Conservation (phyloP, 768 basidiomycete genomes). For the Leccinum sublutescens region DNA sequence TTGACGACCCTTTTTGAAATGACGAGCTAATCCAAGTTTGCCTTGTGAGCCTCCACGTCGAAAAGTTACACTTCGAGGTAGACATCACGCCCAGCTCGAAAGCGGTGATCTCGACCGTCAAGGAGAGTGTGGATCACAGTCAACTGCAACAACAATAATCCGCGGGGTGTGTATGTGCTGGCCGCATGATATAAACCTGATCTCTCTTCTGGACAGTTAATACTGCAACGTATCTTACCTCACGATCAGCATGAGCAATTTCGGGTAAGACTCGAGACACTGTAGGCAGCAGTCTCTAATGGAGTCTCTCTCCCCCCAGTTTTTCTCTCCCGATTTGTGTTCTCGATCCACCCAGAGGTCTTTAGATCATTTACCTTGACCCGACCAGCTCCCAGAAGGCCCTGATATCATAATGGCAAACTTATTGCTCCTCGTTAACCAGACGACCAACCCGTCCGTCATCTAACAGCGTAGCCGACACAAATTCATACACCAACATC, state of each 20-base stretch:
- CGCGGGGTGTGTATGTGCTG: no score
- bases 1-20: neutral
- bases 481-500: constrained; percentile 46
- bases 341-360: neutral
- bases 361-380: constrained; percentile 1
- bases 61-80: constrained; percentile 14
- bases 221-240: neutral
- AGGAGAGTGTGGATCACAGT: neutral
- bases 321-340: constrained; percentile 41
- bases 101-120: constrained; percentile 7
- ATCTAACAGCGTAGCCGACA: constrained; percentile 31
- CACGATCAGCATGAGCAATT: constrained; percentile 12
- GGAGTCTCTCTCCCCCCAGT: constrained; percentile 35
- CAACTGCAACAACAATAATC: no score
- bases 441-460: constrained; percentile 40
- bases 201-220: neutral
- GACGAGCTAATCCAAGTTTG: neutral
- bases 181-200: neutral
- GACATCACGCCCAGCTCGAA: constrained; percentile 13
- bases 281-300: constrained; percentile 36
- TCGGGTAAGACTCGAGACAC: constrained; percentile 1
- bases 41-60: neutral
- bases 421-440: constrained; percentile 38
- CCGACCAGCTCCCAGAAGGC: constrained; percentile 43
- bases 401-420: constrained; percentile 52